Percentiles rank a stretch among this genome's conserved stretches.
Evolutionary conservation across 1,139 yeast species (phyloP).

Genomic region (Scheffersomyces titani): DNA sequence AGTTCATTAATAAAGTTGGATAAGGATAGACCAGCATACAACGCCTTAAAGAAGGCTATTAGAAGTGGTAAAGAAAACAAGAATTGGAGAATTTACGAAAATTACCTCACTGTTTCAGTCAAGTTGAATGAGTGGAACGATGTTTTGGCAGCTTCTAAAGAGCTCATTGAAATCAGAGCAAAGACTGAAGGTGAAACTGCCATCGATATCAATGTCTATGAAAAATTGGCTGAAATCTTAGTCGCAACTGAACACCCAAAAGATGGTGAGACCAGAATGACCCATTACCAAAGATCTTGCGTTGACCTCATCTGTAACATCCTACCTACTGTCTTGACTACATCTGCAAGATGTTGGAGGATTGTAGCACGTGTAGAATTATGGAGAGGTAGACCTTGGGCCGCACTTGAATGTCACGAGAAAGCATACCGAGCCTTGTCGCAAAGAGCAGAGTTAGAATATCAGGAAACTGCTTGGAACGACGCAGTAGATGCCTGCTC

Average conservation of each 20-base stretch:
- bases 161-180: slow-evolving; percentile 54
- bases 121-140: slow-evolving; percentile 86
- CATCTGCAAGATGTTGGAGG: slow-evolving; percentile 80
- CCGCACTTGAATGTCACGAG: slow-evolving; percentile 81
- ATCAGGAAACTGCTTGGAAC: slow-evolving; percentile 68
- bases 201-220: slow-evolving; percentile 76
- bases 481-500: slow-evolving; percentile 78
- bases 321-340: slow-evolving; percentile 68
- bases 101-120: slow-evolving; percentile 79
- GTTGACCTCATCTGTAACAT: slow-evolving; percentile 66
- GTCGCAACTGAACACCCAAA: slow-evolving; percentile 53
- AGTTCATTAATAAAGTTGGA: slow-evolving; percentile 69
- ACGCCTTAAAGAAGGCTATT: slow-evolving; percentile 78
- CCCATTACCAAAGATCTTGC: slow-evolving; percentile 67
- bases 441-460: slow-evolving; percentile 64
- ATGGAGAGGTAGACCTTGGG: slow-evolving; percentile 90
- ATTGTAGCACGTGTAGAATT: slow-evolving; percentile 79
- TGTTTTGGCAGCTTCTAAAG: slow-evolving; percentile 70
- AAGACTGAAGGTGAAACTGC: slow-evolving; percentile 60
- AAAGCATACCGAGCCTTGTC: slow-evolving; percentile 78
- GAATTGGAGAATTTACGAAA: slow-evolving; percentile 89
- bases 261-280: slow-evolving; percentile 36
- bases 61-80: slow-evolving; percentile 63
- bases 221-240: slow-evolving; percentile 68
- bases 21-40: slow-evolving; percentile 75